phyloP scores from a whole-genome alignment of 78 protist genomes.

The Trichosphaerium sp. region DNA sequence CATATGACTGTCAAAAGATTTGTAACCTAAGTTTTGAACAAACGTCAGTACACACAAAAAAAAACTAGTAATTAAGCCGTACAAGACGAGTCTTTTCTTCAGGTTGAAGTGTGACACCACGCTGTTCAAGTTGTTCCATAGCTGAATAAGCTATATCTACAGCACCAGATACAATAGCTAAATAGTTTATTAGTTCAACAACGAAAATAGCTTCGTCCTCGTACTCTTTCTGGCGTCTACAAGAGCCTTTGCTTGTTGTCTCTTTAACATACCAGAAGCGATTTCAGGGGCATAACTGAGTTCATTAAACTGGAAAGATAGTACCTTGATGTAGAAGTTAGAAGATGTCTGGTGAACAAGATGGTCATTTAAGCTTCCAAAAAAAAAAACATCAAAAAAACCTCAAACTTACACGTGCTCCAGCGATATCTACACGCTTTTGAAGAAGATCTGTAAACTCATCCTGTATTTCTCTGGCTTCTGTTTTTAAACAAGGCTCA shows the following conservation, averaged over 20 bases:
- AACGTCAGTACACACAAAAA: too few species aligned
- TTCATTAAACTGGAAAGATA: slow-evolving; percentile 1
- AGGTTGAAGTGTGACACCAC: background rate
- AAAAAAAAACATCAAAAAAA: background rate
- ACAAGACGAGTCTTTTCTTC: background rate
- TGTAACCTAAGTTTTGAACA: too few species aligned
- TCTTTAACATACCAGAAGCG: slow-evolving; percentile 2
- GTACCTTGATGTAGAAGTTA: background rate
- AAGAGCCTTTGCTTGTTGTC: background rate
- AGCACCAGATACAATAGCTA: background rate
- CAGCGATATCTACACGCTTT: background rate
- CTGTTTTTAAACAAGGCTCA: background rate
- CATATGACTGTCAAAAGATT: background rate
- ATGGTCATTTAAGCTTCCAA: background rate
- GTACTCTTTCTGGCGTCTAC: background rate
- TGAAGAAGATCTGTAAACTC: background rate
- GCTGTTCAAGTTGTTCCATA: background rate
- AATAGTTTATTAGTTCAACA: background rate
- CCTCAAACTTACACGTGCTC: background rate
- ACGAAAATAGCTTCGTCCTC: background rate
- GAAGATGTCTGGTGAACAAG: too few species aligned
- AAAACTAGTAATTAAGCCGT: too few species aligned
- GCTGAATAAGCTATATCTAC: background rate
- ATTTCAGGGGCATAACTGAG: background rate
- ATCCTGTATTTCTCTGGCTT: background rate